Evolutionary conservation across 768 basidiomycete genomes (phyloP).

Genomic region (Pleurotus salmoneostramineus): DNA sequence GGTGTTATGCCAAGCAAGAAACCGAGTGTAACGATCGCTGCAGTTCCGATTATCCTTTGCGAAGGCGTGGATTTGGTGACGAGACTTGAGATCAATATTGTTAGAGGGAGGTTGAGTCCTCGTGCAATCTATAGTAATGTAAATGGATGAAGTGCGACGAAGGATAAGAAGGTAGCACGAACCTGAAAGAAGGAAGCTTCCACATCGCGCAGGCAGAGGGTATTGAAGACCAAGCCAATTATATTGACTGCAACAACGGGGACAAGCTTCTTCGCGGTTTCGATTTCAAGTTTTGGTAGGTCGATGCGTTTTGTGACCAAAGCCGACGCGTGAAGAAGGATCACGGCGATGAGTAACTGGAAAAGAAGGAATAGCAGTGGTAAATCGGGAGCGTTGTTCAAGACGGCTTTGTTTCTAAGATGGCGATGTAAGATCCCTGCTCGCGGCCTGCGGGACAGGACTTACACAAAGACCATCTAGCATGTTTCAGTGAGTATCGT

Average conservation of each 20-base stretch:
- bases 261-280: slow-evolving; percentile 51
- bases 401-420: slow-evolving; percentile 69
- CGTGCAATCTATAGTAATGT: slow-evolving; percentile 60
- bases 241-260: slow-evolving; percentile 69
- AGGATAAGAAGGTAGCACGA: neutral
- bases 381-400: slow-evolving; percentile 61
- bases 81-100: slow-evolving; percentile 67
- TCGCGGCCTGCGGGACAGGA: neutral
- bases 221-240: slow-evolving; percentile 76
- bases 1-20: slow-evolving; percentile 78
- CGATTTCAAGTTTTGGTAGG: slow-evolving; percentile 52
- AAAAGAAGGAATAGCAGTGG: slow-evolving; percentile 66
- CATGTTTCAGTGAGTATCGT: neutral
- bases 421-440: neutral
- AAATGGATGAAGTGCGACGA: neutral
- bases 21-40: slow-evolving; percentile 63
- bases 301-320: slow-evolving; percentile 44
- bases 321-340: slow-evolving; percentile 55
- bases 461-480: slow-evolving; percentile 53
- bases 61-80: slow-evolving; percentile 54
- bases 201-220: slow-evolving; percentile 71
- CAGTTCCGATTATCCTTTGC: slow-evolving; percentile 50
- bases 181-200: slow-evolving; percentile 84
- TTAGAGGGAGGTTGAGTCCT: slow-evolving; percentile 80
- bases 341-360: slow-evolving; percentile 67